phyloP scores from a whole-genome alignment of 2,329 filamentous ascomycete genomes.

The Pestalotiopsis sp. region DNA sequence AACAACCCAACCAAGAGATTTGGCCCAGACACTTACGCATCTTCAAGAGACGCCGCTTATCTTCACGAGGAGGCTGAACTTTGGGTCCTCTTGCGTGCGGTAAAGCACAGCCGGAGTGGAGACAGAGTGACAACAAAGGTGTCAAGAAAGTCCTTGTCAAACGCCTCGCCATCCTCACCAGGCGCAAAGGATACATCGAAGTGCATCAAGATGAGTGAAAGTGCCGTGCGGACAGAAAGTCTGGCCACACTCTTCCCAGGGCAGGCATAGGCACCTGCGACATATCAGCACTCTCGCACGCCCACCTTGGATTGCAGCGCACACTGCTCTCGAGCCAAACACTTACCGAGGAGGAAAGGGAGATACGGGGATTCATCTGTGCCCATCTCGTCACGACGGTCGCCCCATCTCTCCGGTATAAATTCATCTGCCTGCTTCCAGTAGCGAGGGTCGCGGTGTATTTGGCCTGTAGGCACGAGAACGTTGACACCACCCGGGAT shows the following conservation, averaged over 20 bases:
- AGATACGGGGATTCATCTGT: constrained; percentile 22
- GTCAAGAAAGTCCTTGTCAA: constrained; percentile 21
- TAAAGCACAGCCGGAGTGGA: constrained; percentile 19
- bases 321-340: neutral
- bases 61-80: neutral
- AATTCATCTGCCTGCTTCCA: constrained; percentile 19
- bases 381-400: constrained; percentile 20
- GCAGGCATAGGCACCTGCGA: constrained; percentile 17
- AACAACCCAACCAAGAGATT: too few species aligned
- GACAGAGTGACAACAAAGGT: constrained; percentile 18
- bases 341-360: constrained; percentile 23
- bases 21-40: too few species aligned
- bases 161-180: constrained; percentile 20
- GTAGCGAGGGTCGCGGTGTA: constrained; percentile 27
- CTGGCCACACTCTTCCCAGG: constrained; percentile 23
- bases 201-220: constrained; percentile 17
- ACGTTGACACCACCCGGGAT: constrained; percentile 34
- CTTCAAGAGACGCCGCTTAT: too few species aligned
- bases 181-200: constrained; percentile 24
- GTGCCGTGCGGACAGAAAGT: constrained; percentile 19
- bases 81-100: neutral
- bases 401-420: constrained; percentile 25
- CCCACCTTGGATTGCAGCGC: neutral
- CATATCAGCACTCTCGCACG: neutral
- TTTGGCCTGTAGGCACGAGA: constrained; percentile 21